Evolutionary conservation across 2,329 filamentous ascomycete species (phyloP).

Genomic region (Penicillium crustosum): DNA sequence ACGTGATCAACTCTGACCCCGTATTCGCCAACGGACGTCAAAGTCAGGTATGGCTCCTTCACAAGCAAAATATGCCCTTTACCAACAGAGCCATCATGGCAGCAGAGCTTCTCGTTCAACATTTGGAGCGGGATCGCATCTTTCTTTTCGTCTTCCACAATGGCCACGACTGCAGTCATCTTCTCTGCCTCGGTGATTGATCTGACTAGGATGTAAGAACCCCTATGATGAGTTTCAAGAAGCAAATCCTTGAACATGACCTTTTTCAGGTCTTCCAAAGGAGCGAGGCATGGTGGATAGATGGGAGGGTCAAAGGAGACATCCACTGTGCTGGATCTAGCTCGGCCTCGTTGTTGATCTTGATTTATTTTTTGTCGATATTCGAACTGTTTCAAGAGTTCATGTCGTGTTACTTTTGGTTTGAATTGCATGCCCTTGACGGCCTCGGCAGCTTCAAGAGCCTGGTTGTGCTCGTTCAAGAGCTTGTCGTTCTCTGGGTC

Average conservation of each 20-base stretch:
- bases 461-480: not conserved
- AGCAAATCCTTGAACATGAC: conserved; percentile 33
- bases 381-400: not conserved
- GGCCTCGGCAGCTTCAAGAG: not conserved
- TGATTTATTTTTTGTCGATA: not conserved
- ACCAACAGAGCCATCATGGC: not conserved
- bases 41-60: conserved; percentile 57
- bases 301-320: not conserved
- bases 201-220: conserved; percentile 36
- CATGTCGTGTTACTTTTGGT: not conserved
- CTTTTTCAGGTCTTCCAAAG: conserved; percentile 23
- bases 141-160: conserved; percentile 44
- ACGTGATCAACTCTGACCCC: conserved; percentile 55
- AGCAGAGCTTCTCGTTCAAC: not conserved
- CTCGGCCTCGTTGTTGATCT: too few species aligned
- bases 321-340: not conserved
- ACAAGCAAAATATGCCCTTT: conserved; percentile 43
- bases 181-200: conserved; percentile 29
- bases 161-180: conserved; percentile 29
- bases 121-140: conserved; percentile 27
- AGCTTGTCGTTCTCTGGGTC: not conserved
- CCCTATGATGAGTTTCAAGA: conserved; percentile 42
- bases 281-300: conserved; percentile 11
- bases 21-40: conserved; percentile 41
- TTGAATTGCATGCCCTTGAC: not conserved